Evolutionary conservation across 106 monocot species (phyloP), one percentile per base, ranked within the genome.

Genomic region (Agapanthus africanus): DNA sequence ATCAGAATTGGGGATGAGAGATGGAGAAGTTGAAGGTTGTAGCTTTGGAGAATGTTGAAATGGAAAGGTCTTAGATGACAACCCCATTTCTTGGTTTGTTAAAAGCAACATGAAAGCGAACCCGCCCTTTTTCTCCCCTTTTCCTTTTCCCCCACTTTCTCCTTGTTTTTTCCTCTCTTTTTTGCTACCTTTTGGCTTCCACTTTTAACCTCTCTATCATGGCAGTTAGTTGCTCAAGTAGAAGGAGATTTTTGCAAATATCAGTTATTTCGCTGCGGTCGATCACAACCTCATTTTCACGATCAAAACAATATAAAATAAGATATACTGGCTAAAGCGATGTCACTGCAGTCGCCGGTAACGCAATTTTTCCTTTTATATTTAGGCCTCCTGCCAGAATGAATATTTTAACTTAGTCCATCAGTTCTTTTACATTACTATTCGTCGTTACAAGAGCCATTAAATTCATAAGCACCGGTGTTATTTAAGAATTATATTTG

Each of bases 11-110:
- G 56, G 10, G 56, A 28, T 2, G 56, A 50, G 56, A 56, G 60
- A 61, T 61, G 22, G 34, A 61, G 60, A 19, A 10, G 11, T 11
- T 61, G 60, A 19, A 34, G 60, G 2, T 32, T 32, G 59, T 15
- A 3, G 18, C 65, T 40, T 37, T 41, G 30, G 15, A 11, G 15
- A 41, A 9, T n/a, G 28, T 23, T 34, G 37, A 28, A 22, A 28
- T 66, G 26, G 66, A 0, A 42, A 66, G 65, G 38, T 66, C 41
- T 66, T 66, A 66, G 66, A 40, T 40, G 66, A 28, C 66, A 66
- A 8, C 11, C 66, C 66, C 66, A 66, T 66, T n/a, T 66, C 41
- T 30, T 66, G 41, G 41, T 40, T 41, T 27, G 37, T 19, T 2
- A 42, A 40, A 27, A 25, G 60, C 23, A 66, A 40, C 42, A 30